Conservation (phyloP, 208 protist genomes). For the Vickermania ingenoplastis region DNA sequence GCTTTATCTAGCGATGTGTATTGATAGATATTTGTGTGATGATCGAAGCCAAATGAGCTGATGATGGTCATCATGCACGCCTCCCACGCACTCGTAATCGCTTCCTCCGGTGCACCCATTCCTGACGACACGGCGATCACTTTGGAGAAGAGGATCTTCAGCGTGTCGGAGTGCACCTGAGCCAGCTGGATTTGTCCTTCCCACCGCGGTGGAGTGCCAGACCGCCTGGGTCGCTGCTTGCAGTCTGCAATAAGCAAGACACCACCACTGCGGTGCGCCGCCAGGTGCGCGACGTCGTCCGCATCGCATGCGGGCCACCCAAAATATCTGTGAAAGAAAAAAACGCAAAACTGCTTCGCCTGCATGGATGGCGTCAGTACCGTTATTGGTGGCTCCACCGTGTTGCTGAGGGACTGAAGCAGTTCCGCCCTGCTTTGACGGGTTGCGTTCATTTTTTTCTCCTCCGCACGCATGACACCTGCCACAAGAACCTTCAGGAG, state of each 20-base stretch:
- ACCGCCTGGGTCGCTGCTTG: too few species aligned
- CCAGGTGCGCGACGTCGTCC: background rate
- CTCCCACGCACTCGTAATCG: background rate
- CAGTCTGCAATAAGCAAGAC: background rate
- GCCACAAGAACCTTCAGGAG: too few species aligned
- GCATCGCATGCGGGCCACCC: slow-evolving; percentile 20
- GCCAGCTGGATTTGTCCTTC: background rate
- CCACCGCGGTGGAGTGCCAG: too few species aligned
- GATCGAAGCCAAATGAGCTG: background rate
- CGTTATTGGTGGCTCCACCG: slow-evolving; percentile 4
- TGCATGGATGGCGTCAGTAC: background rate
- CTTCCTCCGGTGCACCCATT: background rate
- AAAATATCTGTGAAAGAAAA: slow-evolving; percentile 30
- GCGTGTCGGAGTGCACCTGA: background rate
- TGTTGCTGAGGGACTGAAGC: too few species aligned
- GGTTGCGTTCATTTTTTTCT: too few species aligned
- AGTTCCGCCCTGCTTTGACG: too few species aligned
- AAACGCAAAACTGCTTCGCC: slow-evolving; percentile 19
- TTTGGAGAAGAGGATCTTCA: background rate
- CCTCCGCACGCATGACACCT: too few species aligned
- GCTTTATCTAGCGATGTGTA: background rate
- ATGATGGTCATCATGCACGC: background rate
- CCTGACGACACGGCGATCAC: background rate
- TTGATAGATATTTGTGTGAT: background rate
- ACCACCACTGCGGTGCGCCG: background rate